phyloP scores from a whole-genome alignment of 768 basidiomycete species.

The Hydnomerulius pinastri region DNA sequence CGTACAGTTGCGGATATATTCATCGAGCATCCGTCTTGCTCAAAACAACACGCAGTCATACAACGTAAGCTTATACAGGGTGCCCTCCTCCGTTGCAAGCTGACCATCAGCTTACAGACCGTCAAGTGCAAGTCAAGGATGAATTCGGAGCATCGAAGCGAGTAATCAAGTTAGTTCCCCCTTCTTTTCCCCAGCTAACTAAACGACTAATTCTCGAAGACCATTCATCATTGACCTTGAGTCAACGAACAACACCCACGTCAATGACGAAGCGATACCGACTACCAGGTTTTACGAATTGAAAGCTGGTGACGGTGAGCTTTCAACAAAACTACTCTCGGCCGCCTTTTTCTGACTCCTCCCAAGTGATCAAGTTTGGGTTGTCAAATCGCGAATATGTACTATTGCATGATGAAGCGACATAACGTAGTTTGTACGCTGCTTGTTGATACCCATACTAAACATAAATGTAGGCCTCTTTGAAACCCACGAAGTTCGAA shows the following conservation, averaged over 20 bases:
- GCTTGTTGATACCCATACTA: too few relatives aligned
- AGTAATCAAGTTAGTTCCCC: constrained; percentile 72
- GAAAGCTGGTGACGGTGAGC: constrained; percentile 73
- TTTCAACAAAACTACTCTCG: background rate
- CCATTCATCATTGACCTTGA: constrained; percentile 98
- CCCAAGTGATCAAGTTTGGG: constrained; percentile 82
- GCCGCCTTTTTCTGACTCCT: constrained; percentile 9
- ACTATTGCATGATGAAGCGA: constrained; percentile 75
- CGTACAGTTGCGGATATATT: constrained; percentile 82
- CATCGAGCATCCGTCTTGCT: constrained; percentile 94
- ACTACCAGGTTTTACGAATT: constrained; percentile 86
- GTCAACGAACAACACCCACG: constrained; percentile 94
- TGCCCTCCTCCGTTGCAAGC: background rate
- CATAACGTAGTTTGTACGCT: constrained; percentile 26
- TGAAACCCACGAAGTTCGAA: too few relatives aligned
- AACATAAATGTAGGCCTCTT: too few relatives aligned
- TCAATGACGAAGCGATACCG: constrained; percentile 87
- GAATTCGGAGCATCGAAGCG: constrained; percentile 81
- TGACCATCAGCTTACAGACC: constrained; percentile 47
- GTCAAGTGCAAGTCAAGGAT: constrained; percentile 83
- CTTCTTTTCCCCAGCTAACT: constrained; percentile 3
- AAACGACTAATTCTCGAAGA: constrained; percentile 41
- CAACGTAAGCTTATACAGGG: constrained; percentile 66
- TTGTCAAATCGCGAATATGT: constrained; percentile 83
- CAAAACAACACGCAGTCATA: constrained; percentile 97